phyloP scores from a whole-genome alignment of 768 basidiomycete species.

The Auricularia sp. region DNA sequence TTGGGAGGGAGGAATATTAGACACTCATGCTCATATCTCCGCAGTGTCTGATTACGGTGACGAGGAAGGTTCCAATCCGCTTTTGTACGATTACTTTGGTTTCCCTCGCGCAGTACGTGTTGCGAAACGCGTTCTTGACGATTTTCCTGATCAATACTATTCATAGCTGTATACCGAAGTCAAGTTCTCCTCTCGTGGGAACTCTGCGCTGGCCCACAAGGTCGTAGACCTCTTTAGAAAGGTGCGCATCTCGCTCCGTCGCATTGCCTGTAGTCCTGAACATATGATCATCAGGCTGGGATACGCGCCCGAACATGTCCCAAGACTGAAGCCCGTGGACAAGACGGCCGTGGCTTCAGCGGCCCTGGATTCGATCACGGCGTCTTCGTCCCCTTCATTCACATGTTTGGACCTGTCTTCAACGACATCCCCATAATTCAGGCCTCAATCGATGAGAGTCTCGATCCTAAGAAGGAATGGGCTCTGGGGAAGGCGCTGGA shows the following conservation, averaged over 20 bases:
- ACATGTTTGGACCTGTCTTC: conserved; percentile 67
- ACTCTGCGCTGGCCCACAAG: conserved; percentile 43
- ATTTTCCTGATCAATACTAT: background rate
- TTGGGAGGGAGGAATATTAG: conserved; percentile 10
- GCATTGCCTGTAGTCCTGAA: background rate
- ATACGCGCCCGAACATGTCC: conserved; percentile 40
- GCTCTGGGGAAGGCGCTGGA: conserved; percentile 50
- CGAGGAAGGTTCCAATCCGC: conserved; percentile 42
- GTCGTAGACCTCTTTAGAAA: conserved; percentile 52
- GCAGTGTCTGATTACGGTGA: conserved; percentile 70
- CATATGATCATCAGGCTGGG: conserved; percentile 33
- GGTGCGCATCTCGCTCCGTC: conserved; percentile 21
- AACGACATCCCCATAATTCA: conserved; percentile 59
- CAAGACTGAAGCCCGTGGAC: conserved; percentile 45
- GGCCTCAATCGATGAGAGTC: conserved; percentile 51
- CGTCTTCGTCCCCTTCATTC: conserved; percentile 67
- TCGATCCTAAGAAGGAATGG: conserved; percentile 57
- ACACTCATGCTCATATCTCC: background rate
- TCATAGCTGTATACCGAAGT: conserved; percentile 41
- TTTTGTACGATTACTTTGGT: conserved; percentile 66
- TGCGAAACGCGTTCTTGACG: background rate
- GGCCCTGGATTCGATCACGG: conserved; percentile 71
- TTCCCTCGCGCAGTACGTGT: conserved; percentile 33
- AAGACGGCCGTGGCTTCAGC: conserved; percentile 53
- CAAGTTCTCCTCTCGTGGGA: conserved; percentile 60